A percentile compares a stretch with the other conserved stretches of the same genome.
These are phyloP conservation scores for Grigorovia humatica DNA, from an alignment of 805 yeast genomes.

Conservation along the genomic window DNA sequence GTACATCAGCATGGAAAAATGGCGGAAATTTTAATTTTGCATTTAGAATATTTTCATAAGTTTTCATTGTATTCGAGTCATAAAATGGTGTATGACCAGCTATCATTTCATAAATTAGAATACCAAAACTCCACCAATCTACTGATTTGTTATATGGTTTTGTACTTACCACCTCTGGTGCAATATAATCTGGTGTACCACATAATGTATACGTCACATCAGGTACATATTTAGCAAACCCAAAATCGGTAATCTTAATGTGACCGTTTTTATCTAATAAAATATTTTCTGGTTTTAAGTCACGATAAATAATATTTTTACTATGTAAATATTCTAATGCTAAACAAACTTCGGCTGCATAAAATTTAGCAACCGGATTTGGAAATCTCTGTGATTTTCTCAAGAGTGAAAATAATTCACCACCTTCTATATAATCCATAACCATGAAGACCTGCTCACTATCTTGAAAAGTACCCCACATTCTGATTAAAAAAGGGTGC, in stretches of 20 bases:
- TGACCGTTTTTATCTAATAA: conserved; percentile 83
- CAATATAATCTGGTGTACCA: conserved; percentile 94
- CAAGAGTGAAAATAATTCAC: conserved; percentile 77
- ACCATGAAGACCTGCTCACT: conserved; percentile 78
- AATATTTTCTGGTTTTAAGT: conserved; percentile 88
- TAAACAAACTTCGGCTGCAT: conserved; percentile 81
- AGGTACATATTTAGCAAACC: conserved; percentile 87
- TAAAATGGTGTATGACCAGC: conserved; percentile 94
- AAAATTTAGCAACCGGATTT: conserved; percentile 91
- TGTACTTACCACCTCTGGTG: conserved; percentile 90
- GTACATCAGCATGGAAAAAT: conserved; percentile 66
- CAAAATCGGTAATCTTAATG: conserved; percentile 86
- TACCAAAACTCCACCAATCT: conserved; percentile 97
- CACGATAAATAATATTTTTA: conserved; percentile 81
- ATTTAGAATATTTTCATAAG: conserved; percentile 81
- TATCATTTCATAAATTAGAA: conserved; percentile 85
- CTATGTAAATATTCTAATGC: conserved; percentile 84
- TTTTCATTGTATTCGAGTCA: conserved; percentile 86
- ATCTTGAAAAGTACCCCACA: conserved; percentile 98
- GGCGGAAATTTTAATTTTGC: conserved; percentile 73
- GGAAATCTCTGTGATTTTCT: conserved; percentile 88
- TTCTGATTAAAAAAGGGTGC: conserved; percentile 83
- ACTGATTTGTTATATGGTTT: conserved; percentile 92
- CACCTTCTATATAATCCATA: conserved; percentile 96
- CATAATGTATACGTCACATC: conserved; percentile 90